Base-by-base conservation (phyloP, 495 filamentous ascomycete species). In the Hypoxylon cercidicola region DNA sequence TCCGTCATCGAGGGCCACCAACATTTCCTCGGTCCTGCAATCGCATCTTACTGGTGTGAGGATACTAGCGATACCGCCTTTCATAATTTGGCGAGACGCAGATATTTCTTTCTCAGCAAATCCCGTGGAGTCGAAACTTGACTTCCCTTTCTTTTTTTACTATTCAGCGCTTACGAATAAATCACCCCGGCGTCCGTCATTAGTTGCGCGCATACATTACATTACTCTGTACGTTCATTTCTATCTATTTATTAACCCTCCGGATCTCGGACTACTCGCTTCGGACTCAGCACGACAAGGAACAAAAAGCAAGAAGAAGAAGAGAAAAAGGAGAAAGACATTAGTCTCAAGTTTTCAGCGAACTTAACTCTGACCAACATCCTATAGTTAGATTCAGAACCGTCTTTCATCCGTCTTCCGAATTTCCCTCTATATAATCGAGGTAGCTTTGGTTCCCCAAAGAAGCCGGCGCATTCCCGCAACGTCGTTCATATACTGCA, bases 401-500 rank as follows among this genome's bases (percentile, higher is more conserved):
- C 28, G 21, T 40, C 18, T 54, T 52, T 52, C 34, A 44, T 35
- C 49, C 44, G 34, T 45, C 44, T 37, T 19, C 48, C 55, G 46
- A 23, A 47, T 23, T 41, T 44, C 54, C 39, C 40, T 54, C 41
- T 72, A 51, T 55, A 72, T 58, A 65, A 3, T 28, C 3, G 25
- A 28, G 25, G 25, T 58, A 72, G 15, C 46, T 54, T 69, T 64
- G 62, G 61, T 61, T 52, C 32, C 44, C 46, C 56, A 56, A 56
- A 45, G 44, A 60, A 57, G 55, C 53, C 59, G 59, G 53, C 55
- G 48, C 64, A 68, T 62, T 60, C 51, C 50, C 55, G 41, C 66
- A 48, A 71, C 60, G 46, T 64, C 55, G 59, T 61, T 62, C 48
- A 67, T 55, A 52, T 69, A 63, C 72, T 73, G 72, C 53, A 73